Conservation (phyloP, 129 eudicot genomes). For the Pittosporum tobira region DNA sequence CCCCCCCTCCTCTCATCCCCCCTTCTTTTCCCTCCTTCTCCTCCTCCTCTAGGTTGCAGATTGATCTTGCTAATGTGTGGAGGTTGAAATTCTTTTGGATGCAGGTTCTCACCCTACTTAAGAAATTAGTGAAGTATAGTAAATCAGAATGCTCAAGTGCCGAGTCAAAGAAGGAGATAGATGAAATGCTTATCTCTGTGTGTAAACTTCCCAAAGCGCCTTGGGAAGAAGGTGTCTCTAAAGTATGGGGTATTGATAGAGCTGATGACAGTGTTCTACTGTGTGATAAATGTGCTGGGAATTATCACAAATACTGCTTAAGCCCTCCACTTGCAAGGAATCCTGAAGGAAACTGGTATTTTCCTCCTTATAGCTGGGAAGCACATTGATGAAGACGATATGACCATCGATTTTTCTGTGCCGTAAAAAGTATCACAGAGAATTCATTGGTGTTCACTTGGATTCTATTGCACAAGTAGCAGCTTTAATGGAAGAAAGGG, state of each 20-base stretch:
- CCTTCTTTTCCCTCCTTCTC: too few species aligned
- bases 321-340: constrained; percentile 58
- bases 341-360: constrained; percentile 66
- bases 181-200: constrained; percentile 22
- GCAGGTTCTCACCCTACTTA: constrained; percentile 30
- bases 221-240: constrained; percentile 67
- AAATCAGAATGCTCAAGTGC: constrained; percentile 7
- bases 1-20: too few species aligned
- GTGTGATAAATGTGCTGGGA: constrained; percentile 62
- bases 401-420: constrained; percentile 15
- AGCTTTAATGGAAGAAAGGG: constrained; percentile 28
- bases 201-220: constrained; percentile 34
- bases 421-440: constrained; percentile 31
- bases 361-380: constrained; percentile 45
- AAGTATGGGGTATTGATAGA: constrained; percentile 60
- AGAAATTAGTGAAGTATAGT: constrained; percentile 14
- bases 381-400: constrained; percentile 17
- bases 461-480: constrained; percentile 33
- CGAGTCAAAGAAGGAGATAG: constrained; percentile 35
- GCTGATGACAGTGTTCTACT: constrained; percentile 50
- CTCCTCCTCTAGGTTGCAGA: too few species aligned
- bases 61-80: constrained; percentile 5
- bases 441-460: constrained; percentile 27
- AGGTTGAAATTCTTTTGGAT: constrained; percentile 3
- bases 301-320: constrained; percentile 60